Conservation (phyloP, 768 basidiomycete species). For the Calvatia gigantea region DNA sequence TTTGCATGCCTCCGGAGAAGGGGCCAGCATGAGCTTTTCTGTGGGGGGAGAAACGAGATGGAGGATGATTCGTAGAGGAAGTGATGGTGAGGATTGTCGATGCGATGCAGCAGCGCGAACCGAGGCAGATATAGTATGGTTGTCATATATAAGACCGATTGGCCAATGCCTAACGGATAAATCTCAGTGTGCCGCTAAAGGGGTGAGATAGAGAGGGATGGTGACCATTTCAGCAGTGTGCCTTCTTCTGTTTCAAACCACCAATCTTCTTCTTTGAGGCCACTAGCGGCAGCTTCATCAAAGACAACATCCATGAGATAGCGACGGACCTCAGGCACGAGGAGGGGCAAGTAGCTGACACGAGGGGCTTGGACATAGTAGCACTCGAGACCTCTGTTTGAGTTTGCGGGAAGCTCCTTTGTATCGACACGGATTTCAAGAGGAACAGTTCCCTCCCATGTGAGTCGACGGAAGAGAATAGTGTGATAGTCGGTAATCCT, state of each 20-base stretch:
- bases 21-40: slow-evolving; percentile 80
- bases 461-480: slow-evolving; percentile 80
- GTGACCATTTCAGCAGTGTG: slow-evolving; percentile 79
- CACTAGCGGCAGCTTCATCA: slow-evolving; percentile 75
- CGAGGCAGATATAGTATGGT: slow-evolving; percentile 63
- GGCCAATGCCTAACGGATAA: slow-evolving; percentile 88
- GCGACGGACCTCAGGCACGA: slow-evolving; percentile 84
- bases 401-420: slow-evolving; percentile 86
- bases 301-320: slow-evolving; percentile 92
- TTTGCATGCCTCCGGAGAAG: slow-evolving; percentile 83
- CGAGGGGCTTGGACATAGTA: slow-evolving; percentile 91
- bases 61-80: slow-evolving; percentile 75
- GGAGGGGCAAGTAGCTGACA: slow-evolving; percentile 88
- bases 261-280: slow-evolving; percentile 87
- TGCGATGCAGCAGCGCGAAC: slow-evolving; percentile 43
- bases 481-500: slow-evolving; percentile 52
- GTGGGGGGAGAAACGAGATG: slow-evolving; percentile 86
- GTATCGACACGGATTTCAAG: slow-evolving; percentile 87
- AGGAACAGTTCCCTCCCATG: slow-evolving; percentile 90
- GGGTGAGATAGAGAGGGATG: slow-evolving; percentile 21
- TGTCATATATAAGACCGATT: slow-evolving; percentile 91
- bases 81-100: slow-evolving; percentile 30
- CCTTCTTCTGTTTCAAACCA: slow-evolving; percentile 96
- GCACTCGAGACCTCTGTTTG: slow-evolving; percentile 84
- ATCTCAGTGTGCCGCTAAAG: slow-evolving; percentile 2